Percentiles rank a stretch among this genome's conserved stretches.
These are phyloP conservation scores for Bretschneidera sinensis DNA, from an alignment of 345 rosid genomes.

Conservation along the genomic window DNA sequence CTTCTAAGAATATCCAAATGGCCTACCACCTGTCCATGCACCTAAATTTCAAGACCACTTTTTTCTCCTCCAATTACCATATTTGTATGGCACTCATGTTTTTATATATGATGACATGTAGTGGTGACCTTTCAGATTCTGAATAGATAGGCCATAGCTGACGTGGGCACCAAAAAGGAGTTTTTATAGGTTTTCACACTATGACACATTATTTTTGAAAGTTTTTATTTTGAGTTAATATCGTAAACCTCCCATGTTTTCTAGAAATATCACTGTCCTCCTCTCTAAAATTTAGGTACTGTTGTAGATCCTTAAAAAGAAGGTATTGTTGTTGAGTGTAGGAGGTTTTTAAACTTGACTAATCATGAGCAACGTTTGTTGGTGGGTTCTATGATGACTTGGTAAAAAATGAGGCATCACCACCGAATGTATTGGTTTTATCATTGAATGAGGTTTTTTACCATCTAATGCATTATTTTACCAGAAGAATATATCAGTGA, in stretches of 20 bases:
- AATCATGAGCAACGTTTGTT: too few relatives aligned
- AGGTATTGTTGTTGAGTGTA: too few relatives aligned
- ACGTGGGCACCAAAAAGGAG: background rate
- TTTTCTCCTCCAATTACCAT: background rate
- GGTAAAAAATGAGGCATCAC: too few relatives aligned
- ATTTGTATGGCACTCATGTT: background rate
- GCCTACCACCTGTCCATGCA: background rate
- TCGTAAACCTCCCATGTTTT: background rate
- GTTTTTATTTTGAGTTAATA: background rate
- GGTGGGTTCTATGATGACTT: too few relatives aligned
- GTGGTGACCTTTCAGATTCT: background rate
- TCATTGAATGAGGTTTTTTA: too few relatives aligned
- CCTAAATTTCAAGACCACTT: background rate
- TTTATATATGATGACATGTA: background rate
- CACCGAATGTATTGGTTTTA: too few relatives aligned
- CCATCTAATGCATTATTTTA: too few relatives aligned
- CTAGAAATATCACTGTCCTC: background rate
- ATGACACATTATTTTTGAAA: background rate
- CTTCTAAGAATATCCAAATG: background rate
- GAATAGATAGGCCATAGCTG: background rate
- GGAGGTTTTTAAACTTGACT: too few relatives aligned
- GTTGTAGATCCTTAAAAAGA: too few relatives aligned
- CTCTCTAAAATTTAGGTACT: too few relatives aligned
- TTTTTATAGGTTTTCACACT: background rate
- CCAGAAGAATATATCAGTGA: too few relatives aligned